Conservation (phyloP, 305 asterid species). For the Fraxinus albicans region DNA sequence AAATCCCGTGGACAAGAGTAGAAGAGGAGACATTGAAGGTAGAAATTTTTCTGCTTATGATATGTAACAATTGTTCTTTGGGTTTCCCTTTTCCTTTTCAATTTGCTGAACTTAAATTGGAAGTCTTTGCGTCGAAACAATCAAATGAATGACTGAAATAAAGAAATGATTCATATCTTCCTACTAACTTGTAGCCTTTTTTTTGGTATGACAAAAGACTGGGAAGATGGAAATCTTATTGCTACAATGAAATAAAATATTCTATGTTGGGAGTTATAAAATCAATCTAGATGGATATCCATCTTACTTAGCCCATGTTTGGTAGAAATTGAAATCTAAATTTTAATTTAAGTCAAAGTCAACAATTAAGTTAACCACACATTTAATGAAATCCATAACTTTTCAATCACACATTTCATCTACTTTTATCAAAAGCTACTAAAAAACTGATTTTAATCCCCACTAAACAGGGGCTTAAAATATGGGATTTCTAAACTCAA, state of each 20-base stretch:
- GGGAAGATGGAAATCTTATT: background rate
- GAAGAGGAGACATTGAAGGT: slow-evolving; percentile 76
- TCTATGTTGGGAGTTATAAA: background rate
- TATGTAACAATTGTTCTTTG: slow-evolving; percentile 1
- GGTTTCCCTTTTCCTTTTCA: slow-evolving; percentile 5
- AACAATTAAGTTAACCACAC: too few relatives aligned
- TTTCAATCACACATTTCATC: background rate
- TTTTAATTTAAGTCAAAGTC: too few relatives aligned
- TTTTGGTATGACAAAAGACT: background rate
- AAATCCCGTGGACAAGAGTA: slow-evolving; percentile 54
- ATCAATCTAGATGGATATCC: background rate
- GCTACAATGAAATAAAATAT: background rate
- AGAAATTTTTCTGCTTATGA: slow-evolving; percentile 7
- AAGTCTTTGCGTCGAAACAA: background rate
- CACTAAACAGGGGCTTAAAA: background rate
- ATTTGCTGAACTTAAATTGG: slow-evolving; percentile 2
- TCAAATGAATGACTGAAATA: background rate
- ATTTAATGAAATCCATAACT: too few relatives aligned
- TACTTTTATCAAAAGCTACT: too few relatives aligned
- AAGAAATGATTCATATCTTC: background rate
- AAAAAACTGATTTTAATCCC: too few relatives aligned
- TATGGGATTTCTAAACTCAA: background rate
- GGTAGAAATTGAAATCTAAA: background rate
- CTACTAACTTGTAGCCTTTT: background rate
- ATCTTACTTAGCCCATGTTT: background rate